A percentile compares a stretch with the other conserved stretches of the same genome.
Conservation (phyloP, 106 monocot genomes). For the Acanthochlamys bracteata region DNA sequence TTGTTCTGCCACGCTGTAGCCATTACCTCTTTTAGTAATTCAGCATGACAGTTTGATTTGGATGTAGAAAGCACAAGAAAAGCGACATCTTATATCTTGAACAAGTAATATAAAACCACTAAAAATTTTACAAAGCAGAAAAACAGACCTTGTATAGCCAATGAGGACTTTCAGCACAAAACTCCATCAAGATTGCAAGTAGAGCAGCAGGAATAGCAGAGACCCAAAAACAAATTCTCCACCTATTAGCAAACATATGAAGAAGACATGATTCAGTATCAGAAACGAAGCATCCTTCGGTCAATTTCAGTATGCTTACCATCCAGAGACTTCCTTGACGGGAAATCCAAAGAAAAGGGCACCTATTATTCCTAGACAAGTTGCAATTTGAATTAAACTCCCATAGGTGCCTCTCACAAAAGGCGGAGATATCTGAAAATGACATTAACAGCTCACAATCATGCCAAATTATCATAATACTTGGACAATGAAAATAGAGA, state of each 20-base stretch:
- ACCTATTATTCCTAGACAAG: constrained; percentile 84
- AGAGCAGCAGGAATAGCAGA: constrained; percentile 64
- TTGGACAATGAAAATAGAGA: neutral
- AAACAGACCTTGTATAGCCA: constrained; percentile 88
- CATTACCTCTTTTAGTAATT: neutral
- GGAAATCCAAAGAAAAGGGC: constrained; percentile 78
- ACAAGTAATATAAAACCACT: too few species aligned
- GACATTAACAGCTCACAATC: neutral
- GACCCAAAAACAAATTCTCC: constrained; percentile 95
- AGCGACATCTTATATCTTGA: too few species aligned
- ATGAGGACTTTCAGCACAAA: constrained; percentile 93
- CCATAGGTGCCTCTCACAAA: constrained; percentile 94
- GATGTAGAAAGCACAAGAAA: too few species aligned
- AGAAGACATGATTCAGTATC: too few species aligned
- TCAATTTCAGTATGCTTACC: constrained; percentile 31
- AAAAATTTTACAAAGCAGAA: neutral
- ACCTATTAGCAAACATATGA: constrained; percentile 27
- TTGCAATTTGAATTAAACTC: constrained; percentile 94
- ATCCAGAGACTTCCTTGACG: constrained; percentile 50
- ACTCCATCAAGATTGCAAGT: constrained; percentile 75
- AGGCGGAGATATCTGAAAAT: constrained; percentile 76
- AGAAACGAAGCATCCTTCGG: neutral
- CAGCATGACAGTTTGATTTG: neutral
- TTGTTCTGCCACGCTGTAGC: constrained; percentile 66
- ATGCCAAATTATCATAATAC: neutral